phyloP scores from a whole-genome alignment of 176 grass and related monocot species.

The Thinopyrum elongatum region DNA sequence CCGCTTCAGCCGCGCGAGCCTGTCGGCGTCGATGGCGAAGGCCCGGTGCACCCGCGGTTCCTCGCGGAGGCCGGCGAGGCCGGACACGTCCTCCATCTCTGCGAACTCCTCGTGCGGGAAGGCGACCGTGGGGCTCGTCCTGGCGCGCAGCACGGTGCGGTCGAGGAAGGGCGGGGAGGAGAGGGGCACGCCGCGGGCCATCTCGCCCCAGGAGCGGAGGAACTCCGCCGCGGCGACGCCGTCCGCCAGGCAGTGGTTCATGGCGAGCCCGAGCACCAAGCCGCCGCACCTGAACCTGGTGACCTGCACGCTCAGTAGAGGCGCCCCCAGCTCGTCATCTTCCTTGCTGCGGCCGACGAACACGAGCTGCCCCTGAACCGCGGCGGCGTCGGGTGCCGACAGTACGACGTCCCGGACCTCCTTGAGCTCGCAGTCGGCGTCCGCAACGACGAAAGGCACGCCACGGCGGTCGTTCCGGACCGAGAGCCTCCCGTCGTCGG shows the following conservation, averaged over 20 bases:
- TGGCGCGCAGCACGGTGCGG: constrained; percentile 31
- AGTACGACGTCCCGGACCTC: constrained; percentile 8
- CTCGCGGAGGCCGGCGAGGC: constrained; percentile 2
- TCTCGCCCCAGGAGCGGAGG: constrained; percentile 51
- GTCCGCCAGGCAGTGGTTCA: constrained; percentile 57
- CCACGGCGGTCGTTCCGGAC: constrained; percentile 45
- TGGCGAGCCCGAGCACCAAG: constrained; percentile 46
- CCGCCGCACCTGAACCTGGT: constrained; percentile 56
- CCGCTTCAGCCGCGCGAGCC: constrained; percentile 29
- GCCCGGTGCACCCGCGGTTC: constrained; percentile 28
- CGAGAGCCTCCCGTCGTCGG: constrained; percentile 49
- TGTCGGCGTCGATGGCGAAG: constrained; percentile 37
- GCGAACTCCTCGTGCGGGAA: constrained; percentile 50
- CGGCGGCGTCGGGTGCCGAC: constrained; percentile 21
- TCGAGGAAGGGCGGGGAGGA: constrained; percentile 36
- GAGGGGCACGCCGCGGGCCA: constrained; percentile 18
- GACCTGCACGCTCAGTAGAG: constrained; percentile 51
- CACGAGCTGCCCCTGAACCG: constrained; percentile 35
- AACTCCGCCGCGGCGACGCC: constrained; percentile 40
- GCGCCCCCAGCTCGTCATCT: constrained; percentile 9
- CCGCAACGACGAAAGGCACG: constrained; percentile 51
- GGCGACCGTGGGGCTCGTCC: constrained; percentile 23
- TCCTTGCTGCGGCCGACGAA: background rate
- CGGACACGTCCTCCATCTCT: constrained; percentile 54
- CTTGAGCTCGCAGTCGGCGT: constrained; percentile 29